phyloP scores from a whole-genome alignment of 2,329 filamentous ascomycete species.

The Claviceps sp. region DNA sequence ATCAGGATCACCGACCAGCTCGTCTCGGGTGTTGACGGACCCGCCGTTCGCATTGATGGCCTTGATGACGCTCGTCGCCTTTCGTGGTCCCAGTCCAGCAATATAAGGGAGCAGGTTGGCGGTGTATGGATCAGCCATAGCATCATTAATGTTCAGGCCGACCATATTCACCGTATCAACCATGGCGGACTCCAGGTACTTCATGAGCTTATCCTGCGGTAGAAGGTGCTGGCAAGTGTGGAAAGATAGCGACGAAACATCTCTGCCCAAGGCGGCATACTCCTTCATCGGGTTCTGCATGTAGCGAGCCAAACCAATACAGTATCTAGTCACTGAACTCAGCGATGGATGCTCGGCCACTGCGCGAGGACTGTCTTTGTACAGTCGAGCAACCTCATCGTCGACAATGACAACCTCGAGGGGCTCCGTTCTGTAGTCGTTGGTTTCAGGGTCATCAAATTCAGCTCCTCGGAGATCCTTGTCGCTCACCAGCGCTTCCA shows the following conservation, averaged over 20 bases:
- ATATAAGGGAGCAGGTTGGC: conserved; percentile 85
- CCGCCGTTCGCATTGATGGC: conserved; percentile 87
- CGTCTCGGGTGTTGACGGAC: conserved; percentile 67
- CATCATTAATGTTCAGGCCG: conserved; percentile 90
- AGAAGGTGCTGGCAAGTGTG: conserved; percentile 83
- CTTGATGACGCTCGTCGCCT: conserved; percentile 61
- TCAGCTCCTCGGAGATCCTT: conserved; percentile 65
- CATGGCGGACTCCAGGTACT: conserved; percentile 86
- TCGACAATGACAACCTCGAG: conserved; percentile 87
- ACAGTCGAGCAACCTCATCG: conserved; percentile 91
- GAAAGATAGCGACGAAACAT: conserved; percentile 76
- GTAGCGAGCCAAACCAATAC: conserved; percentile 77
- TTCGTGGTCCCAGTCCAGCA: conserved; percentile 81
- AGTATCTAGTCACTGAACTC: conserved; percentile 71
- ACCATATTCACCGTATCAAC: conserved; percentile 97
- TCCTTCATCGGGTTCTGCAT: conserved; percentile 94
- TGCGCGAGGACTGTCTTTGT: conserved; percentile 78
- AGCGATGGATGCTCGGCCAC: conserved; percentile 69
- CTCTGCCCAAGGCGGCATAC: conserved; percentile 82
- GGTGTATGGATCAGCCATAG: conserved; percentile 65
- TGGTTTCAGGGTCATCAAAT: conserved; percentile 68
- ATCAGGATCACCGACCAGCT: conserved; percentile 79
- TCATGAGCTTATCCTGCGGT: conserved; percentile 73
- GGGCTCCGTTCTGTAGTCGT: conserved; percentile 61
- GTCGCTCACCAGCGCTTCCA: conserved; percentile 66